A percentile compares a stretch with the other conserved stretches of the same genome.
Evolutionary conservation across 352 stramenopile genomes (phyloP).

Genomic region (Globisporangium yorkense): DNA sequence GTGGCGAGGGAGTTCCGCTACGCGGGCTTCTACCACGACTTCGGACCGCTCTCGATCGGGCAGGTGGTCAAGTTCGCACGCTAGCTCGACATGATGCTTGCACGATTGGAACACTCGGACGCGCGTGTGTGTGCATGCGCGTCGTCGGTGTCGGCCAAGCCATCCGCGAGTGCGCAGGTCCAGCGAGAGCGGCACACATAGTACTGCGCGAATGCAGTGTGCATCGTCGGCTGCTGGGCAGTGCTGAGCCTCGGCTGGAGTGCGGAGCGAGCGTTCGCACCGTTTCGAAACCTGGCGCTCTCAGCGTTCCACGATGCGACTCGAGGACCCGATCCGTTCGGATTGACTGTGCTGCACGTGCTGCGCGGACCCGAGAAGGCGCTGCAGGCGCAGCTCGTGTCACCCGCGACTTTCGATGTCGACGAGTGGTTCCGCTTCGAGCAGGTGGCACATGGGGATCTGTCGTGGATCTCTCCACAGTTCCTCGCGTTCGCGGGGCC

Average conservation of each 20-base stretch:
- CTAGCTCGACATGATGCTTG: slow-evolving; percentile 64
- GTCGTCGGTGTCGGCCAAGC: slow-evolving; percentile 1
- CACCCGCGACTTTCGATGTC: slow-evolving; percentile 31
- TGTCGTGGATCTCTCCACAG: slow-evolving; percentile 26
- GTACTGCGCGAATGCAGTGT: slow-evolving; percentile 84
- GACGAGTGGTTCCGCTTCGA: slow-evolving; percentile 17
- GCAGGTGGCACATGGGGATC: slow-evolving; percentile 20
- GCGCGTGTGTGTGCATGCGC: slow-evolving; percentile 65
- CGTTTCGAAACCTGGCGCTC: slow-evolving; percentile 27
- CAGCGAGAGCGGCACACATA: slow-evolving; percentile 19
- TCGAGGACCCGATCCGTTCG: slow-evolving; percentile 16
- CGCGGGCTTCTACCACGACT: slow-evolving; percentile 95
- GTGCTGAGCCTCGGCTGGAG: slow-evolving; percentile 30
- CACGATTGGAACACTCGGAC: slow-evolving; percentile 15
- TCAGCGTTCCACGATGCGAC: slow-evolving; percentile 32
- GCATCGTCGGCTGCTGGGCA: slow-evolving; percentile 87
- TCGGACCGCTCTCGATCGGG: slow-evolving; percentile 92
- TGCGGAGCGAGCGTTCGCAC: slow-evolving; percentile 58
- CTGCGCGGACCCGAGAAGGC: slow-evolving; percentile 21
- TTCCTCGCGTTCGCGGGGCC: slow-evolving; percentile 25
- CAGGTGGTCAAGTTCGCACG: slow-evolving; percentile 87
- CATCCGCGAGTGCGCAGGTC: not conserved
- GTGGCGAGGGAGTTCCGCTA: slow-evolving; percentile 73
- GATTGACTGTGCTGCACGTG: slow-evolving; percentile 22
- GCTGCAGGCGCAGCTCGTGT: slow-evolving; percentile 85